Base-by-base conservation (phyloP, 768 basidiomycete species). In the Hygrophoropsis aurantiaca region DNA sequence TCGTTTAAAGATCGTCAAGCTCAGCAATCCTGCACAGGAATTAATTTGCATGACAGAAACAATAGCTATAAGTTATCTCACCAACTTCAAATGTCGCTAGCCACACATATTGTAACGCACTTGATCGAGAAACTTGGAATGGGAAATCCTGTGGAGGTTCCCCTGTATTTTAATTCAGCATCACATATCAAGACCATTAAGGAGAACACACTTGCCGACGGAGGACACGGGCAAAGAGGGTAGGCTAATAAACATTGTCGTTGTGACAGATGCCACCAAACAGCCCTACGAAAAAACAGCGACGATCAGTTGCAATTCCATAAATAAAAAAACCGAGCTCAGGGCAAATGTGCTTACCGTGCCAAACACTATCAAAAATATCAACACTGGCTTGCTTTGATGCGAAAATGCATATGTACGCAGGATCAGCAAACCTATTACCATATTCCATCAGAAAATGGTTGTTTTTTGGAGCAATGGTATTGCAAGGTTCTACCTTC, bases 401-500 rank as follows among this genome's bases (percentile, higher is more conserved):
- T 46, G 11, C 45, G 40, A 46, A 15, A 46, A 42, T 13, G 38
- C 26, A 7, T 15, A 21, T 19, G 40, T 42, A 7, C 45, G 25
- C 11, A 15, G 13, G 26, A 46, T 46, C 20, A 46, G 45, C 16
- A 46, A 36, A 6, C 40, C 40, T 46, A 13, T 30, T 30, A 13
- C 13, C 27, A n/a, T n/a, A n/a, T n/a, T n/a, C n/a, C n/a, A n/a
- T 30, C 27, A 30, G 13, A 7, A 21, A 19, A 42, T 10, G 6
- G 20, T n/a, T 16, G 36, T 11, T 23, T 8, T 5, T 16, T 16
- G 9, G 20, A 11, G 11, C 19, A 24, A 24, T 25, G 15, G 11
- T 26, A 18, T 1, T 20, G 15, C 13, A 11, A n/a, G 39, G 19
- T 19, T n/a, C 8, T 13, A 46, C 45, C 40, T 46, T 46, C 45